These are phyloP conservation scores for Scedosporium dehoogii DNA, from an alignment of 2,329 filamentous ascomycete genomes.

Conservation along the genomic window DNA sequence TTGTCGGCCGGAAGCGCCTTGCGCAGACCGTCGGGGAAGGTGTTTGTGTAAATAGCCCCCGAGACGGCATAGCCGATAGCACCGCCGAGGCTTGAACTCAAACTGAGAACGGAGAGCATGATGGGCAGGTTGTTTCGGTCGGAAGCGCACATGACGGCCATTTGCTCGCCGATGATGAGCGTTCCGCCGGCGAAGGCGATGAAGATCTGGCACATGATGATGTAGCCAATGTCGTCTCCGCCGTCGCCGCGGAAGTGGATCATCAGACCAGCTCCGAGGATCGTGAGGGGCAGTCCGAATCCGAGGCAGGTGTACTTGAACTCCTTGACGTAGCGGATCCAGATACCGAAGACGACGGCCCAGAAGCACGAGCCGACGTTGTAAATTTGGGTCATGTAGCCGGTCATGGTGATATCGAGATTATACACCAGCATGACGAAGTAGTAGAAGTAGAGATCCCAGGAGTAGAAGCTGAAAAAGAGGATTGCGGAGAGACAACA, in stretches of 20 bases:
- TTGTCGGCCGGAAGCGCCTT: conserved; percentile 35
- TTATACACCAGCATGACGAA: conserved; percentile 44
- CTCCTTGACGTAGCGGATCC: conserved; percentile 20
- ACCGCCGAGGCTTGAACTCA: conserved; percentile 47
- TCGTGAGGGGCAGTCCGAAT: conserved; percentile 43
- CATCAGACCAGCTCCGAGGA: conserved; percentile 48
- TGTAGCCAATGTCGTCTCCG: conserved; percentile 37
- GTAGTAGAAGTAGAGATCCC: conserved; percentile 39
- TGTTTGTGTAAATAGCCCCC: conserved; percentile 50
- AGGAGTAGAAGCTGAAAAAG: conserved; percentile 34
- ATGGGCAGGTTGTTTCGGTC: conserved; percentile 45
- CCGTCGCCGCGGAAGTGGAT: conserved; percentile 45
- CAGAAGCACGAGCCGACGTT: conserved; percentile 25
- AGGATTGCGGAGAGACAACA: conserved; percentile 27
- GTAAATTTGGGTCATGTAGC: conserved; percentile 33
- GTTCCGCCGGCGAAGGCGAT: conserved; percentile 48
- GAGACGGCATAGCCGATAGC: conserved; percentile 50
- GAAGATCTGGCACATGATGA: conserved; percentile 51
- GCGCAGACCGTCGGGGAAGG: conserved; percentile 39
- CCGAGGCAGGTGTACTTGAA: conserved; percentile 27
- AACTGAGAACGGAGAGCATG: conserved; percentile 44
- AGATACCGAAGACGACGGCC: conserved; percentile 18
- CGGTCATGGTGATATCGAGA: conserved; percentile 34
- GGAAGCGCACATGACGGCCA: conserved; percentile 48
- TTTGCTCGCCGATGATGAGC: conserved; percentile 46